Conservation (phyloP, 2,329 filamentous ascomycete genomes). For the Didymellaceae sp. region DNA sequence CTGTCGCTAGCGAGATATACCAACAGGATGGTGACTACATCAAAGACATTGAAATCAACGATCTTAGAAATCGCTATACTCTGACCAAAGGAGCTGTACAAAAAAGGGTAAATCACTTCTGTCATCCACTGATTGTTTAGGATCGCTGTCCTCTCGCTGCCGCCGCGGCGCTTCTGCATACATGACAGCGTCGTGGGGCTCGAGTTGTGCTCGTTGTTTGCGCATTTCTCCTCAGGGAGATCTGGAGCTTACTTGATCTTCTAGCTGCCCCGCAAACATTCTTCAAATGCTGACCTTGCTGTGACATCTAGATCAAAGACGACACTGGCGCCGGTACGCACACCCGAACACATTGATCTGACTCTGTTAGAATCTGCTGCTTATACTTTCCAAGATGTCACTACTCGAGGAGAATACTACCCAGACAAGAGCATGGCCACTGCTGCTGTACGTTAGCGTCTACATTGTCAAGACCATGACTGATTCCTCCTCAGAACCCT, state of each 20-base stretch:
- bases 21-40: constrained; percentile 97
- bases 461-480: neutral
- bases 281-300: constrained; percentile 91
- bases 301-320: constrained; percentile 98
- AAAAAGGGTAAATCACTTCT: constrained; percentile 96
- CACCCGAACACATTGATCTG: constrained; percentile 72
- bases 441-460: constrained; percentile 67
- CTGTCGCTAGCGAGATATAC: constrained; percentile 80
- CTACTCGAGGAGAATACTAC: constrained; percentile 93
- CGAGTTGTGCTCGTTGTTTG: constrained; percentile 39
- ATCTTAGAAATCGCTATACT: constrained; percentile 93
- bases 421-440: constrained; percentile 98
- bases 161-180: constrained; percentile 40
- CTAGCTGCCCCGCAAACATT: constrained; percentile 62
- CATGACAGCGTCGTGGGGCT: constrained; percentile 65
- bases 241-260: constrained; percentile 57
- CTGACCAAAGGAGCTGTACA: constrained; percentile 96
- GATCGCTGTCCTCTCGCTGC: constrained; percentile 48
- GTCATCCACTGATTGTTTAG: constrained; percentile 70
- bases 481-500: constrained; percentile 70
- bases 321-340: constrained; percentile 99
- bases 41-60: constrained; percentile 98
- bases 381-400: constrained; percentile 88
- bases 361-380: constrained; percentile 61
- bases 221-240: constrained; percentile 46